Evolutionary conservation across 2,329 filamentous ascomycete genomes (phyloP).

Genomic region (Chalara sp.): DNA sequence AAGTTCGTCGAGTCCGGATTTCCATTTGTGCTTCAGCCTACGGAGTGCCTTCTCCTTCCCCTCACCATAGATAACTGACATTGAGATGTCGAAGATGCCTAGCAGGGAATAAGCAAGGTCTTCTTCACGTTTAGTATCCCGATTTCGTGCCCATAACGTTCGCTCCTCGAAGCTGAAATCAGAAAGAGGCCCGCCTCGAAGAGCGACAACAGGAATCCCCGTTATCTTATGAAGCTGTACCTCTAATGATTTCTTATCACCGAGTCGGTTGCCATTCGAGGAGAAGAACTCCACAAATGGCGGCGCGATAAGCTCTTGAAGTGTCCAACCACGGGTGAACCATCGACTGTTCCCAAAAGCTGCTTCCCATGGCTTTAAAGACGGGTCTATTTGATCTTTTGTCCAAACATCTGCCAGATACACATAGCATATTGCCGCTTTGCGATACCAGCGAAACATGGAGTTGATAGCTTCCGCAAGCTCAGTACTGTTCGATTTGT

Average conservation of each 20-base stretch:
- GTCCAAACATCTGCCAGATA: constrained; percentile 9
- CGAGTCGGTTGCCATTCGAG: no score
- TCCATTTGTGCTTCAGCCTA: constrained; percentile 9
- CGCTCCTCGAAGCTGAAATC: no score
- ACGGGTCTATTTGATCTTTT: constrained; percentile 6
- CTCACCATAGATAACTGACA: no score
- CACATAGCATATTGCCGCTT: no score
- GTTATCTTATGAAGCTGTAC: constrained; percentile 3
- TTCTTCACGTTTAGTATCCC: constrained; percentile 30
- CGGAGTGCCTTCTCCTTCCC: constrained; percentile 24
- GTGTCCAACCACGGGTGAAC: no score
- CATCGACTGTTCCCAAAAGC: constrained; percentile 9
- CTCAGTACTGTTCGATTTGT: no score
- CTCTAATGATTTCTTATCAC: constrained; percentile 9
- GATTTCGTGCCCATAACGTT: constrained; percentile 33
- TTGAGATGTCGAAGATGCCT: no score
- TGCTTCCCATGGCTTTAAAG: constrained; percentile 7
- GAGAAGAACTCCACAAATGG: constrained; percentile 9
- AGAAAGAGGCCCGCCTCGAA: constrained; percentile 9
- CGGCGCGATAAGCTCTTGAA: no score
- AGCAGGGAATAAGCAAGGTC: no score
- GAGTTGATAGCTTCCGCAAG: no score
- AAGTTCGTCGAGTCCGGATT: constrained; percentile 8
- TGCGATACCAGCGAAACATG: no score
- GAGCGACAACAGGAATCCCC: constrained; percentile 4